Evolutionary conservation across 768 basidiomycete species (phyloP).

Genomic region (Sutorius australiensis): DNA sequence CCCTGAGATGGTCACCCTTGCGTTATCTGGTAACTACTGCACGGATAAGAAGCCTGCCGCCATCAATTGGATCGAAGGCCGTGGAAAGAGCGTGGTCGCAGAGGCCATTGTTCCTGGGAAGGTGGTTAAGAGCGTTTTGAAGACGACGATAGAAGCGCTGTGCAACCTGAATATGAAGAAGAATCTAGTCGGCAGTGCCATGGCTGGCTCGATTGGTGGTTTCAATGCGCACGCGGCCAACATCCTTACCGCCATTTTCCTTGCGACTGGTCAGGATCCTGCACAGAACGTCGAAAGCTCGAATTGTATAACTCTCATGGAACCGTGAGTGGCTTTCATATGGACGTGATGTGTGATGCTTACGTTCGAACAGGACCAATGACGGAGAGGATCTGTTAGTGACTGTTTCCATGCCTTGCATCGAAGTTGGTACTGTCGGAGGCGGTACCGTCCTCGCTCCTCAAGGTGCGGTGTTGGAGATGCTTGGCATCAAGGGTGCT

Average conservation of each 20-base stretch:
- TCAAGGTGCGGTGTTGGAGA: constrained; percentile 84
- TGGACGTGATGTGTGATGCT: constrained; percentile 1
- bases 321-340: constrained; percentile 60
- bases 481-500: constrained; percentile 91
- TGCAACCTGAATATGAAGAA: constrained; percentile 95
- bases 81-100: constrained; percentile 96
- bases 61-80: constrained; percentile 99
- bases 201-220: constrained; percentile 97
- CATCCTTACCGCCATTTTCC: constrained; percentile 90
- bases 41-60: constrained; percentile 99
- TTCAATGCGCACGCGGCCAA: constrained; percentile 99
- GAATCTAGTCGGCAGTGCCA: constrained; percentile 94
- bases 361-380: constrained; percentile 58
- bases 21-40: constrained; percentile 96
- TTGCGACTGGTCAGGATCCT: constrained; percentile 98
- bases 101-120: constrained; percentile 91
- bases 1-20: constrained; percentile 88
- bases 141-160: constrained; percentile 88
- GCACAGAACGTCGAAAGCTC: constrained; percentile 99
- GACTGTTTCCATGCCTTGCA: constrained; percentile 96
- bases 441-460: constrained; percentile 93
- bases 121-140: constrained; percentile 84
- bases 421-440: constrained; percentile 97
- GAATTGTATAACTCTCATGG: constrained; percentile 98
- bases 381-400: constrained; percentile 87